phyloP scores from a whole-genome alignment of 352 stramenopile genomes.

The Globisporangium spiculum region DNA sequence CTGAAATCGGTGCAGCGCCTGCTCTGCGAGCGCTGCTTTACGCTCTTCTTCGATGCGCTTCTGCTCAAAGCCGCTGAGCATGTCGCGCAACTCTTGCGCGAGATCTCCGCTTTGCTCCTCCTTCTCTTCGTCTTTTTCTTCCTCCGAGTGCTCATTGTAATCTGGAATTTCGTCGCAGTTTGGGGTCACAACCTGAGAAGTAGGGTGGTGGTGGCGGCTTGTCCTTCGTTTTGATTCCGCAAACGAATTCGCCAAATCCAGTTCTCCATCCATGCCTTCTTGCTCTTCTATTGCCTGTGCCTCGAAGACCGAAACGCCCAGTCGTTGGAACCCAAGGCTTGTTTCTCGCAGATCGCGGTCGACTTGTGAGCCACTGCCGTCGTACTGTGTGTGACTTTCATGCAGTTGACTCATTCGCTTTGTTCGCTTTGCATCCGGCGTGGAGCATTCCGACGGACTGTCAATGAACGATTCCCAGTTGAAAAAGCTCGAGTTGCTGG shows the following conservation, averaged over 20 bases:
- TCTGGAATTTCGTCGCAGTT: conserved; percentile 5
- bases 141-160: conserved; percentile 12
- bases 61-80: conserved; percentile 55
- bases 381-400: not conserved
- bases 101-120: conserved; percentile 41
- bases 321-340: conserved; percentile 2
- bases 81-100: conserved; percentile 50
- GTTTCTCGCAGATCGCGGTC: conserved; percentile 2
- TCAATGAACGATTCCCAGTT: conserved; percentile 73
- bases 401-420: conserved; percentile 11
- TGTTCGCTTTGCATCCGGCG: conserved; percentile 21
- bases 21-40: conserved; percentile 44
- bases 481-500: conserved; percentile 26
- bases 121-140: conserved; percentile 34
- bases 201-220: not conserved
- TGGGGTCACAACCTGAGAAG: not conserved
- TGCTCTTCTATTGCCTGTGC: not conserved
- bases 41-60: conserved; percentile 63
- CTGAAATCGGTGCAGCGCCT: conserved; percentile 55
- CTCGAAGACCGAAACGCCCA: not conserved
- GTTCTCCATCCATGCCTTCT: not conserved
- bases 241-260: conserved; percentile 10
- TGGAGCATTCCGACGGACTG: conserved; percentile 39
- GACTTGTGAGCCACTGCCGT: not conserved
- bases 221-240: not conserved